Conservation (phyloP, 2,329 filamentous ascomycete genomes). For the Cercospora sp. region DNA sequence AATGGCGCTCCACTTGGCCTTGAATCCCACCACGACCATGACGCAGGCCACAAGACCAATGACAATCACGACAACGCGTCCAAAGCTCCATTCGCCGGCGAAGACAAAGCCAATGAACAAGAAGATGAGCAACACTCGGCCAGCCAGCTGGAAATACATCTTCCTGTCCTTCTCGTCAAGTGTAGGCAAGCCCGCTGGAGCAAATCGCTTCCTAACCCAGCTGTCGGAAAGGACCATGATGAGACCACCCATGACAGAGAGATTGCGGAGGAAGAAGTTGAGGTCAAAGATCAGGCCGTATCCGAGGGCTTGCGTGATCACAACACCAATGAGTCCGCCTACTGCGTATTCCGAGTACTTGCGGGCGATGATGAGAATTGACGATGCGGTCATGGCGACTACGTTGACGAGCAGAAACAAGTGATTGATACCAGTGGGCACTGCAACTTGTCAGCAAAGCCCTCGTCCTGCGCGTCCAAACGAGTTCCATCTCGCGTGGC, state of each 20-base stretch:
- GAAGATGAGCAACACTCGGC: constrained; percentile 93
- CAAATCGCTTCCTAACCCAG: constrained; percentile 96
- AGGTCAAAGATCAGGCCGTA: constrained; percentile 98
- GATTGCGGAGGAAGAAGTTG: constrained; percentile 99
- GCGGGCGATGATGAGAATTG: constrained; percentile 81
- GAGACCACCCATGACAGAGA: constrained; percentile 94
- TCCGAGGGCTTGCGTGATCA: constrained; percentile 88
- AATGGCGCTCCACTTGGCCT: constrained; percentile 97
- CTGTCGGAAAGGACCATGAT: constrained; percentile 98
- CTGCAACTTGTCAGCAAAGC: constrained; percentile 50
- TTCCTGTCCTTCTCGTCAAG: constrained; percentile 99
- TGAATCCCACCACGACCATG: constrained; percentile 99
- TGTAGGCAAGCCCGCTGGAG: constrained; percentile 87
- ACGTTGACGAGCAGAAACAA: constrained; percentile 90
- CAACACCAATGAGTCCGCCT: constrained; percentile 82
- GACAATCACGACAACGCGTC: constrained; percentile 79
- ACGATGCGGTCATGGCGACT: constrained; percentile 72
- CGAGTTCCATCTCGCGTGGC: background rate
- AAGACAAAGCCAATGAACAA: constrained; percentile 96
- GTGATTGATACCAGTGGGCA: constrained; percentile 85
- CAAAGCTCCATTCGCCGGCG: constrained; percentile 87
- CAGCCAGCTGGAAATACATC: constrained; percentile 99
- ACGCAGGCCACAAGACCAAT: constrained; percentile 88
- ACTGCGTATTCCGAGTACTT: constrained; percentile 94
- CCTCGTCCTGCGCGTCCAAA: background rate